Percentiles rank a stretch among this genome's conserved stretches.
These are phyloP conservation scores for Pestalotiopsis fici DNA, from an alignment of 2,329 filamentous ascomycete species.

Conservation along the genomic window DNA sequence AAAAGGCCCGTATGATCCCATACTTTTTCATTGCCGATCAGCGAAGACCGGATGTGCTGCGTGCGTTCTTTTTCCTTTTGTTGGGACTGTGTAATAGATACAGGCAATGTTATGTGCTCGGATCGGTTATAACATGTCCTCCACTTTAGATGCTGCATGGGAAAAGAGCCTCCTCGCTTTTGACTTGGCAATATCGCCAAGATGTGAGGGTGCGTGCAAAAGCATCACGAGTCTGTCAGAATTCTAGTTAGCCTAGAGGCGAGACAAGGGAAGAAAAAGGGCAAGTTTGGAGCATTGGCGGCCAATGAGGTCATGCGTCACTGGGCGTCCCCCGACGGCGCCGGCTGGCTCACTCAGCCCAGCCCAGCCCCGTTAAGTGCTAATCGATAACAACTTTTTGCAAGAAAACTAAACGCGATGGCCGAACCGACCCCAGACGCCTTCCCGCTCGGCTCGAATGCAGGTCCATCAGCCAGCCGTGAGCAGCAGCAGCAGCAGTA, in stretches of 20 bases:
- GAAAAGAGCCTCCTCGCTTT: background rate
- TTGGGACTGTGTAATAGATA: background rate
- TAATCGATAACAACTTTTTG: slow-evolving; percentile 7
- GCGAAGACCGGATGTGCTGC: background rate
- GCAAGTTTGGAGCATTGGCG: background rate
- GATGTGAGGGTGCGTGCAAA: background rate
- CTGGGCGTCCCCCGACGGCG: background rate
- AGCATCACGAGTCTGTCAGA: background rate
- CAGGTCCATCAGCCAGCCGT: background rate
- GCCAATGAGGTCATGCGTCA: background rate
- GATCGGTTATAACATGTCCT: background rate
- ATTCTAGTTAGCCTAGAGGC: background rate
- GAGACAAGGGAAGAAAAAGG: background rate
- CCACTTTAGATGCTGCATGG: background rate
- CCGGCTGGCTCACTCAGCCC: background rate
- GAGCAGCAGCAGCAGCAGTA: background rate
- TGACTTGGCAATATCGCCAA: background rate
- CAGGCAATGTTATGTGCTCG: background rate
- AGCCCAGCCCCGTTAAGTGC: background rate
- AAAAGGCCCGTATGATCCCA: background rate
- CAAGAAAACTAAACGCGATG: background rate
- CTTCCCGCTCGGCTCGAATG: background rate
- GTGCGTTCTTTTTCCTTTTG: background rate
- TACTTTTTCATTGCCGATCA: background rate
- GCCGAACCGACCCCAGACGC: background rate